Conservation (phyloP, 257 asterid species). For the Fraxinus cuspidata region DNA sequence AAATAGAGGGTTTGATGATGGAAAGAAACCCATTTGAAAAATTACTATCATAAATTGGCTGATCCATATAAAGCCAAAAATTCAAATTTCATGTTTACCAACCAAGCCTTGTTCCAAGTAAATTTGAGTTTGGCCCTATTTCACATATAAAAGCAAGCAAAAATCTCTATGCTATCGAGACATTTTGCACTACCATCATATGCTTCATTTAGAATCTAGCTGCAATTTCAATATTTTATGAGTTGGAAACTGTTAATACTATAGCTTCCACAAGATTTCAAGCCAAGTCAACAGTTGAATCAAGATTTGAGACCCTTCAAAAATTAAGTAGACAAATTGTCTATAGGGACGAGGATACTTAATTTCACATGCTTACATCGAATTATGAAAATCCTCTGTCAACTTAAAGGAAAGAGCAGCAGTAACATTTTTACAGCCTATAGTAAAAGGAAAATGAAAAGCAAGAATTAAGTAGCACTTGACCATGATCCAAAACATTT, state of each 20-base stretch:
- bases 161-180: neutral
- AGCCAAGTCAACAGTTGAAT: neutral
- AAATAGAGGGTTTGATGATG: conserved; percentile 4
- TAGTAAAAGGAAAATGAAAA: neutral
- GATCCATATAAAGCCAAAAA: neutral
- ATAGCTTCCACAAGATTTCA: conserved; percentile 5
- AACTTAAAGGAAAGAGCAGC: neutral
- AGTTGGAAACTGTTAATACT: neutral
- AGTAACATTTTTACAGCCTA: neutral
- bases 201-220: conserved; percentile 3
- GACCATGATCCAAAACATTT: neutral
- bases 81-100: neutral
- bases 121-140: neutral
- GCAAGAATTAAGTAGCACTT: neutral
- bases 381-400: neutral
- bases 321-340: neutral
- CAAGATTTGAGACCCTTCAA: too few relatives aligned
- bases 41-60: neutral
- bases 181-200: neutral
- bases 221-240: conserved; percentile 4
- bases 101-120: neutral
- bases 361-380: neutral
- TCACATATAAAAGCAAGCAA: neutral
- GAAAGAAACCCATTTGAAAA: neutral
- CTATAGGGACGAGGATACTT: neutral